Conservation (phyloP, 805 yeast species). For the Ogataea allantospora region DNA sequence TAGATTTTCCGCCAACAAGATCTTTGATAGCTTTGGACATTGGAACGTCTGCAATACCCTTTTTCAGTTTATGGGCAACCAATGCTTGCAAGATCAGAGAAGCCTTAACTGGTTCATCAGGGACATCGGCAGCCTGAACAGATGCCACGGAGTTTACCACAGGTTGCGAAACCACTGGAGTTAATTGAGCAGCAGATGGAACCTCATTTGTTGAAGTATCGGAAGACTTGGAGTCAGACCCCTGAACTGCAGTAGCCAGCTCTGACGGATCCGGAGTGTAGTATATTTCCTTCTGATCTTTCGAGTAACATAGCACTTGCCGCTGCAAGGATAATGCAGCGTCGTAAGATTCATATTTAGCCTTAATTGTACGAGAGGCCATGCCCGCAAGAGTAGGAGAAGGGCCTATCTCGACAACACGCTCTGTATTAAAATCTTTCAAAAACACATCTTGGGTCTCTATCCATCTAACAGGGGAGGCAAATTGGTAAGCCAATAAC, state of each 20-base stretch:
- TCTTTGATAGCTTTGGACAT: constrained; percentile 93
- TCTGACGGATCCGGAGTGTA: constrained; percentile 83
- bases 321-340: constrained; percentile 93
- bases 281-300: constrained; percentile 94
- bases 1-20: constrained; percentile 96
- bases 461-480: constrained; percentile 98
- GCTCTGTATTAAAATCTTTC: constrained; percentile 90
- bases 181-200: constrained; percentile 56
- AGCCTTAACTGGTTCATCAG: constrained; percentile 91
- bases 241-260: constrained; percentile 37
- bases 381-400: constrained; percentile 98
- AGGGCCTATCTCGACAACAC: constrained; percentile 98
- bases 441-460: constrained; percentile 98
- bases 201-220: constrained; percentile 23
- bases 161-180: constrained; percentile 43
- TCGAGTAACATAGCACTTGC: constrained; percentile 92
- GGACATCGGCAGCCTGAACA: constrained; percentile 79
- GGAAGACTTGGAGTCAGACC: constrained; percentile 32
- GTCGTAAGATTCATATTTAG: constrained; percentile 95
- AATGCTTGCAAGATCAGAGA: constrained; percentile 77
- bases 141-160: constrained; percentile 66
- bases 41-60: constrained; percentile 80
- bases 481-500: constrained; percentile 96
- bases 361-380: constrained; percentile 95
- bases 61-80: constrained; percentile 95